phyloP scores from a whole-genome alignment of 1,284 basidiomycete genomes.

The Grifola frondosa region DNA sequence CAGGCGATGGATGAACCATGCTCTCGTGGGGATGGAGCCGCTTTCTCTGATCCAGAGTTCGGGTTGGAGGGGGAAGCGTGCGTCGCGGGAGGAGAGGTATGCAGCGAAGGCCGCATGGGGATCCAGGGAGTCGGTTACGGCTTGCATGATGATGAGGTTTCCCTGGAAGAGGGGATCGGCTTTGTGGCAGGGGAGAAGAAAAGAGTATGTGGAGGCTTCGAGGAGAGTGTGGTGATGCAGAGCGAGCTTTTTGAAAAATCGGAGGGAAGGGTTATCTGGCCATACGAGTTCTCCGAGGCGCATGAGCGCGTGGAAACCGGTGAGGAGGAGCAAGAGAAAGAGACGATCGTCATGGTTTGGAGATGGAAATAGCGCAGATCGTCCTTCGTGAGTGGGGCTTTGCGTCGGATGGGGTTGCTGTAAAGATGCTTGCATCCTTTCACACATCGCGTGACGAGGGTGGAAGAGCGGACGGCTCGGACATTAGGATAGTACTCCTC shows the following conservation, averaged over 20 bases:
- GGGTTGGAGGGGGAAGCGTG: constrained; percentile 11
- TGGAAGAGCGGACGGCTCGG: constrained; percentile 17
- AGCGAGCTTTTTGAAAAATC: constrained; percentile 23
- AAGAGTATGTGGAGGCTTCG: constrained; percentile 6
- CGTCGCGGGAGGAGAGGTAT: constrained; percentile 20
- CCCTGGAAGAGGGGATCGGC: constrained; percentile 21
- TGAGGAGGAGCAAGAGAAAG: constrained; percentile 26
- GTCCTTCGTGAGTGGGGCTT: constrained; percentile 25
- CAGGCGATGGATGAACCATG: constrained; percentile 26
- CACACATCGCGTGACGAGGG: constrained; percentile 34
- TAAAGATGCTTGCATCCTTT: constrained; percentile 28
- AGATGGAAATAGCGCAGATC: no score
- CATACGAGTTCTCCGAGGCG: constrained; percentile 32
- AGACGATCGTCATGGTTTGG: constrained; percentile 34
- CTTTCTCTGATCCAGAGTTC: constrained; percentile 18
- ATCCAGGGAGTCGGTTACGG: not conserved
- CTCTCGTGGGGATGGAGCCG: constrained; percentile 25
- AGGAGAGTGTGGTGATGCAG: constrained; percentile 14
- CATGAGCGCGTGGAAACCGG: constrained; percentile 32
- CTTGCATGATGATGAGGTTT: not conserved
- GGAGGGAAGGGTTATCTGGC: constrained; percentile 18
- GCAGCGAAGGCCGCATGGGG: not conserved
- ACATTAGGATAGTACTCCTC: constrained; percentile 38
- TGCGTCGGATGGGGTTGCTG: constrained; percentile 20
- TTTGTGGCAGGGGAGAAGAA: constrained; percentile 34